Evolutionary conservation across 164 flowering plant species (phyloP).

Genomic region (Stephania cephalantha): DNA sequence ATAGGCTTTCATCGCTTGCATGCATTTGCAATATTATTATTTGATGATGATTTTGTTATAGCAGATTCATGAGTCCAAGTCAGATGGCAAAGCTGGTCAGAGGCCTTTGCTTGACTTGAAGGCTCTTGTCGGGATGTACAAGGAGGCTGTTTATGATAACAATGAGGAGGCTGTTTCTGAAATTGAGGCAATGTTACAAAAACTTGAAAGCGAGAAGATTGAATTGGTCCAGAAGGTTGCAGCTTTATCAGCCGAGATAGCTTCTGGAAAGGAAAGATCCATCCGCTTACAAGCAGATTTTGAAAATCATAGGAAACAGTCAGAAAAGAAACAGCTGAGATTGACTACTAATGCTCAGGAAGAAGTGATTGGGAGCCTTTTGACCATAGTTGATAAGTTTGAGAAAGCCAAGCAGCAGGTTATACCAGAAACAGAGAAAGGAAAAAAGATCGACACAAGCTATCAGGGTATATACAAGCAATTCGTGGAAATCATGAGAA

Average conservation of each 20-base stretch:
- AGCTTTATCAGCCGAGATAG: conserved; percentile 45
- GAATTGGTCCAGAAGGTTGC: conserved; percentile 46
- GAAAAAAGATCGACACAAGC: conserved; percentile 73
- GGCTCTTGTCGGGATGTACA: conserved; percentile 43
- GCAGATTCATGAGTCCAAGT: conserved; percentile 6
- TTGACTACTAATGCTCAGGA: conserved; percentile 57
- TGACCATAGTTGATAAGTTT: conserved; percentile 85
- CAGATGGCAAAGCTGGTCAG: conserved; percentile 16
- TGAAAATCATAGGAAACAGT: conserved; percentile 78
- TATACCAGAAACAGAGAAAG: conserved; percentile 75
- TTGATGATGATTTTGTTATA: too few species aligned
- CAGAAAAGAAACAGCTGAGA: conserved; percentile 63
- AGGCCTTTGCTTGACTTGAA: conserved; percentile 23
- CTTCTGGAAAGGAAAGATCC: conserved; percentile 62
- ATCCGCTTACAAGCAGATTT: conserved; percentile 86
- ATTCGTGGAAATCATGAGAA: conserved; percentile 84
- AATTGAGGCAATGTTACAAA: conserved; percentile 42
- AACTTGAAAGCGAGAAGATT: conserved; percentile 50
- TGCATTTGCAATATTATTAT: too few species aligned
- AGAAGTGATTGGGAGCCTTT: conserved; percentile 74
- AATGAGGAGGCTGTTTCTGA: conserved; percentile 43
- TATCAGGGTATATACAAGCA: conserved; percentile 98
- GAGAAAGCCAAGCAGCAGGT: conserved; percentile 77
- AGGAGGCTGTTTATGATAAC: conserved; percentile 55
- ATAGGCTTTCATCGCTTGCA: too few species aligned